Conservation (phyloP, 2,329 filamentous ascomycete species). For the Capronia americana region DNA sequence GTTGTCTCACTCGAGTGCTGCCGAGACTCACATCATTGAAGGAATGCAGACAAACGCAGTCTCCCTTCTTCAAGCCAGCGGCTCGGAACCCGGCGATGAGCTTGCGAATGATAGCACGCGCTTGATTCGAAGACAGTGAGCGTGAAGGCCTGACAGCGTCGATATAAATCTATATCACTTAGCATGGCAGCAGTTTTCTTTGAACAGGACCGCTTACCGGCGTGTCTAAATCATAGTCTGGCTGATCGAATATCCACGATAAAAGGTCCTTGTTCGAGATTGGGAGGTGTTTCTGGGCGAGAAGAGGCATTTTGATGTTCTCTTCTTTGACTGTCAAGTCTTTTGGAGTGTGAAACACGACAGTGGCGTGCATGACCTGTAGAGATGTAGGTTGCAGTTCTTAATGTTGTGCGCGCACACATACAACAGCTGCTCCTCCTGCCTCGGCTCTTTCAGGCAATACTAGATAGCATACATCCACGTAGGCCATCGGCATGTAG, state of each 20-base stretch:
- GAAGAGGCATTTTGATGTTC: constrained; percentile 26
- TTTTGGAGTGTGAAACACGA: no score
- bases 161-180: constrained; percentile 53
- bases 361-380: no score
- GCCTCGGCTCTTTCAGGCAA: not conserved
- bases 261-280: constrained; percentile 60
- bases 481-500: no score
- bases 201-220: constrained; percentile 46
- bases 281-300: constrained; percentile 30
- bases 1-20: not conserved
- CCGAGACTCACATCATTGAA: constrained; percentile 54
- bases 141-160: constrained; percentile 52
- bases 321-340: no score
- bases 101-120: constrained; percentile 50
- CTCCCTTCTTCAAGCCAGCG: constrained; percentile 48
- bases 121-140: constrained; percentile 25
- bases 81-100: constrained; percentile 58
- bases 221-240: constrained; percentile 56
- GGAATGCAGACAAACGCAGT: constrained; percentile 62
- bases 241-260: constrained; percentile 62
- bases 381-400: no score
- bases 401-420: no score
- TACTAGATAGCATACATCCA: no score
- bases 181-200: not conserved
- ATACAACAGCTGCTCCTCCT: not conserved